Evolutionary conservation across 306 rosid species (phyloP).

Genomic region (Acacia melanoxylon): DNA sequence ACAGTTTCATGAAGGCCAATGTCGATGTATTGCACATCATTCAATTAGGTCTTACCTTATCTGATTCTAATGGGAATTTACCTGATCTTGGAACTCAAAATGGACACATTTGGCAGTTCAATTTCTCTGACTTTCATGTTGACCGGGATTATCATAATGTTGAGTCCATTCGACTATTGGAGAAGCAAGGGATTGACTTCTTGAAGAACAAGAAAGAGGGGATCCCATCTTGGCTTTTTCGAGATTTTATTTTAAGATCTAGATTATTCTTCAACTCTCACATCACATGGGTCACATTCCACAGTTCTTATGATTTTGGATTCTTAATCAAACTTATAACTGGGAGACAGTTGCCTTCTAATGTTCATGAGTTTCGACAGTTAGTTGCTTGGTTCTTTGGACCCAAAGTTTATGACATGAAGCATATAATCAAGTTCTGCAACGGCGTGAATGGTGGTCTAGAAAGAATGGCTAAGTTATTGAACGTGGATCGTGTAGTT

Average conservation of each 20-base stretch:
- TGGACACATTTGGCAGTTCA: not conserved
- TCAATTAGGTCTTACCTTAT: slow-evolving; percentile 11
- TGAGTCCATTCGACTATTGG: not conserved
- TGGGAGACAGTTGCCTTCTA: not conserved
- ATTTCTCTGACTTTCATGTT: not conserved
- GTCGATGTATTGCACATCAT: too few species aligned
- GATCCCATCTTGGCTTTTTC: not conserved
- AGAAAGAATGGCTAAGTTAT: not conserved
- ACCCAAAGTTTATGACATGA: not conserved
- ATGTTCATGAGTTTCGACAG: not conserved
- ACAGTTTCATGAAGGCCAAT: not conserved
- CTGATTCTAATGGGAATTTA: not conserved
- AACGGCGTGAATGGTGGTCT: not conserved
- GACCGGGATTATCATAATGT: not conserved
- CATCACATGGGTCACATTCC: not conserved
- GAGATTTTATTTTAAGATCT: too few species aligned
- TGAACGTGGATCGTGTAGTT: not conserved
- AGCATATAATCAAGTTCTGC: slow-evolving; percentile 14
- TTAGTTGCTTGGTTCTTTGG: slow-evolving; percentile 3
- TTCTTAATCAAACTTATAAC: not conserved
- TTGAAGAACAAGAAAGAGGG: not conserved
- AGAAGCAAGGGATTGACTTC: slow-evolving; percentile 22
- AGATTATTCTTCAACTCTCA: too few species aligned
- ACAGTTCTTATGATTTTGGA: slow-evolving; percentile 19
- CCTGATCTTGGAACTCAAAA: slow-evolving; percentile 10